Evolutionary conservation across 805 yeast species (phyloP), one percentile per base, ranked within the genome.

Genomic region (Isabelozyma gotoi): DNA sequence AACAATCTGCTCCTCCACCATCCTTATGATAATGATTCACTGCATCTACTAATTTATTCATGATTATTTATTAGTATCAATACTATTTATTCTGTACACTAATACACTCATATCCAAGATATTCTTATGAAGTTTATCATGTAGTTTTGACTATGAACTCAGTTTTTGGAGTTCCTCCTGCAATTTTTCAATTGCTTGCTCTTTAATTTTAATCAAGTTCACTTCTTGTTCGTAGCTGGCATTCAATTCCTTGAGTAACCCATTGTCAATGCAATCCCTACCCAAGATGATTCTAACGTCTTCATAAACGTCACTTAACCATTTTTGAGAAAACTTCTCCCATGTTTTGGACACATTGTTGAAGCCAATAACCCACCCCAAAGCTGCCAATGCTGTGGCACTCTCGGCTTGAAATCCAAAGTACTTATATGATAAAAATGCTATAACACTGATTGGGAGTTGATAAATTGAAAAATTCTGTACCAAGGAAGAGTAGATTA

Each of bases 341-440:
- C 77, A 71, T 4, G 39, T 46, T 29, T 61, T 63, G 5, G 73
- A 60, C 3, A 71, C 74, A 32, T 66, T 59, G 43, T 71, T 71
- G 51, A 71, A 68, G 10, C 77, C 77, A 39, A 67, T 46, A 6
- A 63, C 65, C 63, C 68, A 60, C 0, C 77, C 77, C n/a, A 71
- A 51, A 4, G 55, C 47, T 4, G 57, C 62, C 5, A 71, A 47
- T 0, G 76, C 73, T 31, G 58, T 40, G 0, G 70, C 62, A 12
- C 63, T 52, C 35, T 71, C 65, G 2, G 55, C 40, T 2, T 62
- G 53, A 40, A 70, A 57, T 2, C 60, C 73, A 48, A 71, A 67
- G 48, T 56, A 60, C 19, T 61, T 54, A 47, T 62, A 67, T 2
- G 72, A 57, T 12, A 60, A 45, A 7, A 59, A 44, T 4, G 73